Evolutionary conservation across 208 protist genomes (phyloP).

Genomic region (Tritrichomonas foetus): DNA sequence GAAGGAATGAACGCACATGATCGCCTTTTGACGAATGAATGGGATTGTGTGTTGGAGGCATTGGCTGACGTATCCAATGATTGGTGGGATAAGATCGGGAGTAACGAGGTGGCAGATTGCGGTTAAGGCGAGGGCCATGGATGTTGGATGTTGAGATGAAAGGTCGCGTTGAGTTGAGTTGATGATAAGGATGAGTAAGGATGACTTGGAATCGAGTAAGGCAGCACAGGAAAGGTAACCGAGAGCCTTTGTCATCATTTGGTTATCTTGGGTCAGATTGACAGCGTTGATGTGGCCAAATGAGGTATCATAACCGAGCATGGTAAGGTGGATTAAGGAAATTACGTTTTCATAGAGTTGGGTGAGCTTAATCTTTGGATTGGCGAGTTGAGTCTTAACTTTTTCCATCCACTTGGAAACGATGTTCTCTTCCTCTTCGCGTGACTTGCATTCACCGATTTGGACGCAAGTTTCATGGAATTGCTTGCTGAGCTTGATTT

Average conservation of each 20-base stretch:
- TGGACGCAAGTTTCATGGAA: neutral
- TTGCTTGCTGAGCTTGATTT: neutral
- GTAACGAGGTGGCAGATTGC: neutral
- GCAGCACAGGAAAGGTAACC: slow-evolving; percentile 22
- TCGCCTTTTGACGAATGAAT: neutral
- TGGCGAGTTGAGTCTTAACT: neutral
- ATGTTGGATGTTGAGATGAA: slow-evolving; percentile 37
- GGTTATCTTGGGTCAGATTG: neutral
- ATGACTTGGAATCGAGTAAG: neutral
- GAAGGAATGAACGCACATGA: slow-evolving; percentile 23
- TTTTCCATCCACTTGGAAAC: neutral
- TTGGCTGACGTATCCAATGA: neutral
- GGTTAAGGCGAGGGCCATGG: slow-evolving; percentile 18
- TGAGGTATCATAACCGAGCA: slow-evolving; percentile 27
- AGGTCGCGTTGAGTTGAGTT: slow-evolving; percentile 7
- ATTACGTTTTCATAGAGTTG: slow-evolving; percentile 7
- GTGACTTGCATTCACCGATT: slow-evolving; percentile 26
- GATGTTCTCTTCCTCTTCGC: slow-evolving; percentile 31
- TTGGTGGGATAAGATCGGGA: neutral
- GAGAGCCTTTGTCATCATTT: slow-evolving; percentile 26
- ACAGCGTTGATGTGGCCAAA: slow-evolving; percentile 39
- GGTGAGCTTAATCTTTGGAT: neutral
- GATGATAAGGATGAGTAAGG: neutral
- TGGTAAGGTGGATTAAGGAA: neutral
- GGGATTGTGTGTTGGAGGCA: neutral